These are phyloP conservation scores for Paecilomyces sp. DNA, from an alignment of 2,329 filamentous ascomycete genomes.

Conservation along the genomic window DNA sequence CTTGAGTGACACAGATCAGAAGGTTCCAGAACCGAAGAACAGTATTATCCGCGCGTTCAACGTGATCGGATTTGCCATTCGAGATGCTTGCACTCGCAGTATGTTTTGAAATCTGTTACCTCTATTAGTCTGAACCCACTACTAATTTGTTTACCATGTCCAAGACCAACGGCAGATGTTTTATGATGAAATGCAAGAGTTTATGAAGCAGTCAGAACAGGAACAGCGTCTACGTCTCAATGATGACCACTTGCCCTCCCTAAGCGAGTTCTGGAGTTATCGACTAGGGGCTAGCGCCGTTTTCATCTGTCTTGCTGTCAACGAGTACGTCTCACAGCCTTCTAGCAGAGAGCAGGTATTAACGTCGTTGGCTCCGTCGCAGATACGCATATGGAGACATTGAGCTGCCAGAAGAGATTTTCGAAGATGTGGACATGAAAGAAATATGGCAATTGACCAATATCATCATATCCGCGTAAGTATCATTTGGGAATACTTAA, in stretches of 20 bases:
- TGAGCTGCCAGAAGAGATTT: background rate
- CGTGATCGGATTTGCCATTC: background rate
- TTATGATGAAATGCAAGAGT: constrained; percentile 1
- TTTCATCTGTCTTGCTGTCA: constrained; percentile 1
- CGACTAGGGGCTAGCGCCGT: constrained; percentile 2
- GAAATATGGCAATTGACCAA: constrained; percentile 2
- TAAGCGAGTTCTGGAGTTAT: constrained; percentile 1
- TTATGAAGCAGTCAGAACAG: constrained; percentile 2
- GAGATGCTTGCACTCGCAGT: background rate
- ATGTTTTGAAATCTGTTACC: background rate
- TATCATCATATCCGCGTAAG: constrained; percentile 1
- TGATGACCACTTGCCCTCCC: background rate
- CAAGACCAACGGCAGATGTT: constrained; percentile 1
- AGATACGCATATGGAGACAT: constrained; percentile 1
- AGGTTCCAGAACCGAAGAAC: background rate
- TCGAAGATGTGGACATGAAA: constrained; percentile 1
- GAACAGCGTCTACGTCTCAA: background rate
- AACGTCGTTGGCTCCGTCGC: background rate
- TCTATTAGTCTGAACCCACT: background rate
- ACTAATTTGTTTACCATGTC: background rate
- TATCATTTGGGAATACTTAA: background rate
- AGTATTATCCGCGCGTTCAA: background rate
- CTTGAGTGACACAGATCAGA: background rate
- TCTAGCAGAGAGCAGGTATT: background rate
- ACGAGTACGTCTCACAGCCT: background rate